Base-by-base conservation (phyloP, 352 stramenopile genomes). In the Globisporangium paddicum region DNA sequence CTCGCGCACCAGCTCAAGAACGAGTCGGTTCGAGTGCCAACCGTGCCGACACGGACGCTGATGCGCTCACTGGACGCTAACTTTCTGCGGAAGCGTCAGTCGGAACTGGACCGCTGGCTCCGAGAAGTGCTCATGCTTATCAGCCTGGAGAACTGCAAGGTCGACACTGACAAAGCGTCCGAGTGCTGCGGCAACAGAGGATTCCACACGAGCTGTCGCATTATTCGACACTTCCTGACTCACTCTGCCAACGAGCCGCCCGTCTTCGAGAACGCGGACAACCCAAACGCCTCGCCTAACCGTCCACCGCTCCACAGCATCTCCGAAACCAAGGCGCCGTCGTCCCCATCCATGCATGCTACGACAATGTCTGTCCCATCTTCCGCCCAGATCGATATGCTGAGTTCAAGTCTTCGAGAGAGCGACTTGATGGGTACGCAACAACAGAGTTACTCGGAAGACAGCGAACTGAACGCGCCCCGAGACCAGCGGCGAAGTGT, bases 61-160 rank as follows among this genome's bases (percentile, higher is more conserved):
- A 90, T 90, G 71, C 80, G 87, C 8, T 93, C 84, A 34, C 71
- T 96, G 47, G 87, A 95, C 53, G 73, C 77, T 8, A 86, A 72
- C 23, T 96, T 96, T 60, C 59, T 96, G 19, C 82, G 78, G 38
- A 92, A 96, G 62, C 77, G 87, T 0, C 87, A 94, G 60, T 67
- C 86, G 25, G 87, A 96, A 56, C 64, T 96, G 5, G 85, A 96
- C 52, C 71, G 74, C 26, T 96, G 87, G 87, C 66, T 96, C 6
- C 80, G 82, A 19, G 79, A 90, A 66, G 77, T 93, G 51, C 69
- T 93, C 35, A 88, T 90, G 79, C 73, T 90, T 34, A 80, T 91
- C 52, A 87, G 77, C 58, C 56, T 91, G 23, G 82, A 91, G 51
- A 89, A 87, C 57, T 91, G 82, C 73, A 89, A 87, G 49, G 67